Percentiles rank a stretch among this genome's conserved stretches.
Conservation (phyloP, 2,329 filamentous ascomycete genomes). For the Pestalotiopsis sp. region DNA sequence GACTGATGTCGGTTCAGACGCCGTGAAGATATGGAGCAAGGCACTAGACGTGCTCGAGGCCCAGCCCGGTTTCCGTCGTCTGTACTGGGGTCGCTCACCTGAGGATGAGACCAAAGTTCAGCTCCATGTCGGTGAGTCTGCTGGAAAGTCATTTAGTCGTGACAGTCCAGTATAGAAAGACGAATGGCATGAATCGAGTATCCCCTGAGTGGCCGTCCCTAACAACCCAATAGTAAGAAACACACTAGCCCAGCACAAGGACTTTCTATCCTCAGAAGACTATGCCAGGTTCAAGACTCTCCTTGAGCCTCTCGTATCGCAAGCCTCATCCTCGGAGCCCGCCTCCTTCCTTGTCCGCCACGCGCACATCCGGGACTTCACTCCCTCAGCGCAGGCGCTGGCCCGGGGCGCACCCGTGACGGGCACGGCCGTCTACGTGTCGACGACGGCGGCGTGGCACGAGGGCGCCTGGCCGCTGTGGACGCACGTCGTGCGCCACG, state of each 20-base stretch:
- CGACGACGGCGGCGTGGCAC: constrained; percentile 15
- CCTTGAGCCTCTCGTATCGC: background rate
- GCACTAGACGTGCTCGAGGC: background rate
- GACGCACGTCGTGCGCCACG: constrained; percentile 20
- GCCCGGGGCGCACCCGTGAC: background rate
- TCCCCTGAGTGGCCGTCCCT: background rate
- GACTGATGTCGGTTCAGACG: constrained; percentile 2
- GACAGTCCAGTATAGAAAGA: background rate
- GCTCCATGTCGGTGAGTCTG: constrained; percentile 1
- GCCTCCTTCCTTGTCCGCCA: background rate
- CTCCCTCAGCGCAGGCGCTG: background rate
- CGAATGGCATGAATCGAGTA: too few species aligned
- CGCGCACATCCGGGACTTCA: constrained; percentile 1
- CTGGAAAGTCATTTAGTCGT: background rate
- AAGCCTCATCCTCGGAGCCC: background rate
- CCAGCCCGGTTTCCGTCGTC: background rate
- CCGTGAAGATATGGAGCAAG: constrained; percentile 11
- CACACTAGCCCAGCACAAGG: background rate
- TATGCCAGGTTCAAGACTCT: background rate
- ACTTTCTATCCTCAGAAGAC: background rate
- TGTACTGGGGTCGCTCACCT: constrained; percentile 9
- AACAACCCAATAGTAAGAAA: constrained; percentile 1
- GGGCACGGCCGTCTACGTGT: constrained; percentile 34
- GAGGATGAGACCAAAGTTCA: constrained; percentile 8
- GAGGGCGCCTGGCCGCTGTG: constrained; percentile 21